phyloP scores from a whole-genome alignment of 1,284 basidiomycete species.

The Trametes sp. region DNA sequence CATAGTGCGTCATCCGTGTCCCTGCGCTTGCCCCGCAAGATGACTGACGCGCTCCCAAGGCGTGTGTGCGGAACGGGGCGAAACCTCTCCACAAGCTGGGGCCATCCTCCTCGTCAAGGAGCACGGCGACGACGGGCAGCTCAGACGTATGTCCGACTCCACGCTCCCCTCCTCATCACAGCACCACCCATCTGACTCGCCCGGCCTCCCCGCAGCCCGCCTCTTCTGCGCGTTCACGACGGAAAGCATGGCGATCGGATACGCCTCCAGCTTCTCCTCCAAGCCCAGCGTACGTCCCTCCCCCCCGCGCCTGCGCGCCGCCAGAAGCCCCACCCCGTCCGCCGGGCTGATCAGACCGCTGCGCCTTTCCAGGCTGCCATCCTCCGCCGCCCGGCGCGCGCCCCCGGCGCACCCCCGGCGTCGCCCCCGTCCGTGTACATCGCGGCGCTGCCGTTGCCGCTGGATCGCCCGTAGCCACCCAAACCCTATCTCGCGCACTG shows the following conservation, averaged over 20 bases:
- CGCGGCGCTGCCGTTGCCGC: slow-evolving; percentile 27
- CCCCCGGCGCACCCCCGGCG: slow-evolving; percentile 17
- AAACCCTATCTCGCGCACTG: slow-evolving; percentile 8
- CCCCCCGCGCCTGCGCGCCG: background rate
- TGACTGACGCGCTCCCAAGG: slow-evolving; percentile 24
- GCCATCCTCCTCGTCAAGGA: slow-evolving; percentile 59
- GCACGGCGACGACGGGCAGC: slow-evolving; percentile 39
- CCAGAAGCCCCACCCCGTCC: slow-evolving; percentile 1
- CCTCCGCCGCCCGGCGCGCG: slow-evolving; percentile 32
- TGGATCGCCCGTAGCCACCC: slow-evolving; percentile 12
- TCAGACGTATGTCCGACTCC: slow-evolving; percentile 33
- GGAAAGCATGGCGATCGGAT: slow-evolving; percentile 80
- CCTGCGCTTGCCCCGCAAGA: background rate
- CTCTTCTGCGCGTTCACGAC: slow-evolving; percentile 85
- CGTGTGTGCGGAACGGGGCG: slow-evolving; percentile 35
- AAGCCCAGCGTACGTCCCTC: slow-evolving; percentile 60
- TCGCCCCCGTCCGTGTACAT: slow-evolving; percentile 30
- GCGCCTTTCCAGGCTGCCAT: slow-evolving; percentile 28
- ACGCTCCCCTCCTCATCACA: background rate
- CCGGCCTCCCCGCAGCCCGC: slow-evolving; percentile 50
- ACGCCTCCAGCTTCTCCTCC: slow-evolving; percentile 57
- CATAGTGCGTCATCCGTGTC: slow-evolving; percentile 30
- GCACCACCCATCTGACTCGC: slow-evolving; percentile 10
- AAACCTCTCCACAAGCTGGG: slow-evolving; percentile 44
- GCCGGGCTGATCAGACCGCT: slow-evolving; percentile 10